Evolutionary conservation across 129 eudicot genomes (phyloP), one percentile per base, ranked within the genome.

Genomic region (Flaveria robusta): DNA sequence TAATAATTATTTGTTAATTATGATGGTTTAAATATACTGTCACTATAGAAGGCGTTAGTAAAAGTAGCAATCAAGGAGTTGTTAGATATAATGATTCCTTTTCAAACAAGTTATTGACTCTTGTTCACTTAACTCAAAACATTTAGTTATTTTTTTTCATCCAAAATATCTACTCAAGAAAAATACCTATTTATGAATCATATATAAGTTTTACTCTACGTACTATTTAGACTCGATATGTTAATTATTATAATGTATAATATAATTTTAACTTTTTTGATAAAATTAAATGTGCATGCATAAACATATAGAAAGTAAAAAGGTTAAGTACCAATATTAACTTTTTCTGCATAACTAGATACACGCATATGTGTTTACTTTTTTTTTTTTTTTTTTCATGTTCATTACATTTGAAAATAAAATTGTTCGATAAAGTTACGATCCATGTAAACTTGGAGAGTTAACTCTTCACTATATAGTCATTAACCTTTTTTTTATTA

Each of bases 31-130:
- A 56, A 20, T 19, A 75, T 65, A 18, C 20, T 54, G 59, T 67
- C 37, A 6, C 47, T 69, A 56, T 68, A 56, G 43, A 77, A 78
- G 76, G 62, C 76, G 76, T 69, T 70, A 69, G 82, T 78, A 70
- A 69, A 69, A 20, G 82, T 78, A 56, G 76, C 72, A 69, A 78
- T 78, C 82, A 78, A 69, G 82, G 82, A 78, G 82, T 78, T 58
- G 76, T 45, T 78, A 46, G 64, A 70, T 18, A 41, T n/a, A 29
- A 60, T 58, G 74, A 23, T 77, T 18, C n/a, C 76, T 69, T 78
- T 78, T 78, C 82, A 31, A 27, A 70, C 82, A 78, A 78, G 82
- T 60, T 47, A 70, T 78, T 78, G 76, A 78, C 82, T 78, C 76
- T 69, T 78, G 82, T 69, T 78, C 76, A 77, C 76, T 69, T 69